Percentiles rank a stretch among this genome's conserved stretches.
Conservation (phyloP, 2,329 filamentous ascomycete species). For the Escovopsis sp. region DNA sequence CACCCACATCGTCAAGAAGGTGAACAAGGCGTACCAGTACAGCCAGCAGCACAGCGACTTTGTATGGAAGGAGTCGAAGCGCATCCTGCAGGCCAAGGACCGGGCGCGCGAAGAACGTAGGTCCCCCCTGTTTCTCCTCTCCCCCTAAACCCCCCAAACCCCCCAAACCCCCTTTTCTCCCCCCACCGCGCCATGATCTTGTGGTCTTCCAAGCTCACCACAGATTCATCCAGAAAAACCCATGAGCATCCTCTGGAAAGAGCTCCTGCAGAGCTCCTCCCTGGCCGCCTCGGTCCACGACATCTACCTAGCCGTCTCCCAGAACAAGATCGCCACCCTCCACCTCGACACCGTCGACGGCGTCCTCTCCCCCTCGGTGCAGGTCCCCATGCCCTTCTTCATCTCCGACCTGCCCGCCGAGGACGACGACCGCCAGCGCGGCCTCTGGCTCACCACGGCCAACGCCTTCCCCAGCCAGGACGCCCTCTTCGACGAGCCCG, state of each 20-base stretch:
- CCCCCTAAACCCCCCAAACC: too few species aligned
- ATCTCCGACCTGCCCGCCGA: constrained; percentile 57
- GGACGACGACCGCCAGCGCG: constrained; percentile 52
- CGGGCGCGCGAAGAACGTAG: constrained; percentile 56
- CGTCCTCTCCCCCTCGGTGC: constrained; percentile 44
- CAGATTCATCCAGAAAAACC: constrained; percentile 36
- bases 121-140: constrained; percentile 10
- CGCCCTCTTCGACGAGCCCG: constrained; percentile 44
- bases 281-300: constrained; percentile 71
- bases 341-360: constrained; percentile 52
- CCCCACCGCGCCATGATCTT: too few species aligned
- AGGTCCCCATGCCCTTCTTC: constrained; percentile 51
- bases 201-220: neutral
- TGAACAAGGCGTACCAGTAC: constrained; percentile 84
- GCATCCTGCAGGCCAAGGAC: constrained; percentile 66
- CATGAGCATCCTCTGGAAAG: constrained; percentile 52
- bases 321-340: constrained; percentile 73
- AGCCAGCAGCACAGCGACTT: constrained; percentile 83
- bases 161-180: too few species aligned
- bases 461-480: constrained; percentile 60
- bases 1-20: constrained; percentile 76
- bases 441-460: constrained; percentile 76
- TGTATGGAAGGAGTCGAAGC: constrained; percentile 79
- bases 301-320: constrained; percentile 66
- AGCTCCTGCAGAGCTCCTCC: constrained; percentile 57